Percentiles rank a stretch among this genome's conserved stretches.
Evolutionary conservation across 768 basidiomycete genomes (phyloP).

Genomic region (Trametes cingulata): DNA sequence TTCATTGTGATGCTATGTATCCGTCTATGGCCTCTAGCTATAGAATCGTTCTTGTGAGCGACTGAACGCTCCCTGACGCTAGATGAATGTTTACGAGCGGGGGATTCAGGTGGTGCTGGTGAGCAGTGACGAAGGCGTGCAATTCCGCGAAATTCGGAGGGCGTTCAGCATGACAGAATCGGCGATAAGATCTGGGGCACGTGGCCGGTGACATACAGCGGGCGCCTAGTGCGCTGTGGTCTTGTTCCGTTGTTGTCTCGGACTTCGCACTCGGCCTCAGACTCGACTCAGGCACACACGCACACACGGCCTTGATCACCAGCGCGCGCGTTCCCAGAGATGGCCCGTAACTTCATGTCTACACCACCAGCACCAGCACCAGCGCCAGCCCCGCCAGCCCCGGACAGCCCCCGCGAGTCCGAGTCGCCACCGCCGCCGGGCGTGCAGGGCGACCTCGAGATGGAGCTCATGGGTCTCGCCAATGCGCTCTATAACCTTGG

Average conservation of each 20-base stretch:
- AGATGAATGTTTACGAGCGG: too few species aligned
- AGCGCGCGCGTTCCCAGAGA: conserved; percentile 6
- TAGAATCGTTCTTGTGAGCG: too few species aligned
- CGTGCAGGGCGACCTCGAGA: conserved; percentile 70
- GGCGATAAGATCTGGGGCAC: neutral
- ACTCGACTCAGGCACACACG: neutral
- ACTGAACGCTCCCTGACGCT: too few species aligned
- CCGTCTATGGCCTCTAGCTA: too few species aligned
- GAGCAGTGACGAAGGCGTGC: too few species aligned
- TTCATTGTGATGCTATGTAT: neutral
- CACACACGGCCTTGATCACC: neutral
- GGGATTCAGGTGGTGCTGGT: too few species aligned
- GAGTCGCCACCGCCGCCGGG: conserved; percentile 73
- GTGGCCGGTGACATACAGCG: too few species aligned
- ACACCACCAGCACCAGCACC: conserved; percentile 11
- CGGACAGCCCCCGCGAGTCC: conserved; percentile 69
- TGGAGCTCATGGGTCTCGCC: conserved; percentile 74
- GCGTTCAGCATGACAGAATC: neutral
- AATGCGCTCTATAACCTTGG: conserved; percentile 80
- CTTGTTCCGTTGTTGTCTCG: neutral
- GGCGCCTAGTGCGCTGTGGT: neutral
- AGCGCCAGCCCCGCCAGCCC: conserved; percentile 36
- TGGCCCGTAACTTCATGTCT: conserved; percentile 23
- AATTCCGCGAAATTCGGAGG: neutral
- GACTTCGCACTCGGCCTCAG: neutral